Evolutionary conservation across 441 rosid species (phyloP), one percentile per base, ranked within the genome.

Genomic region (Euphorbia neoarborescens): DNA sequence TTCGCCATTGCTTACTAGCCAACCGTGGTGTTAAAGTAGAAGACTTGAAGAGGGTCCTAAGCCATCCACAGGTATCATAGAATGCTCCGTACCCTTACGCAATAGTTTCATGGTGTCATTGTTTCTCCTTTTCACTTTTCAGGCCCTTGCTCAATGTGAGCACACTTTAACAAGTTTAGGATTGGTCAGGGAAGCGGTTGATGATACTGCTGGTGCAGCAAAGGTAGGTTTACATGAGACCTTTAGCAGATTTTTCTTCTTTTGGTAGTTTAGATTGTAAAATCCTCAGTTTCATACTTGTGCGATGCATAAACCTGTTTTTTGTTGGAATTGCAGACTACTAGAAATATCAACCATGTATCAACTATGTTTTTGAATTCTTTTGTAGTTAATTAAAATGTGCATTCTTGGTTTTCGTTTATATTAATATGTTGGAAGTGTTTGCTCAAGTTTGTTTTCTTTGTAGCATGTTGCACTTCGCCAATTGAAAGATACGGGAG

Each of bases 131-230:
- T 0, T 62, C 32, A 58, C 56, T 64, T 80, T 75, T 75, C 87
- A 94, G 99, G 98, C 98, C 71, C 99, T 94, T 35, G 90, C 98
- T 44, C 99, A 94, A 74, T 94, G 99, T 59, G 99, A 94, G 77
- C 77, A 86, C 81, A 92, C 98, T 3, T 81, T 94, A 75, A 92
- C 98, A 24, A 87, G 77, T 70, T 74, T 88, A 82, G 93, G 92
- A 48, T 84, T 94, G 83, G 88, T 89, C 59, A 87, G 93, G 81
- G 98, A 90, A 89, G 94, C 97, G 30, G 84, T 87, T 40, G 97
- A 90, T 72, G 99, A 94, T 77, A 94, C 99, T 54, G 99, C 99
- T 63, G 97, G 97, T 81, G 97, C 99, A 59, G 99, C 99, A 27
- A 85, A 90, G 96, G 99, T 92, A 70, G 67, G 74, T 13, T 68